These are phyloP conservation scores for Exophiala oligosperma DNA, from an alignment of 2,329 filamentous ascomycete genomes.

Conservation along the genomic window DNA sequence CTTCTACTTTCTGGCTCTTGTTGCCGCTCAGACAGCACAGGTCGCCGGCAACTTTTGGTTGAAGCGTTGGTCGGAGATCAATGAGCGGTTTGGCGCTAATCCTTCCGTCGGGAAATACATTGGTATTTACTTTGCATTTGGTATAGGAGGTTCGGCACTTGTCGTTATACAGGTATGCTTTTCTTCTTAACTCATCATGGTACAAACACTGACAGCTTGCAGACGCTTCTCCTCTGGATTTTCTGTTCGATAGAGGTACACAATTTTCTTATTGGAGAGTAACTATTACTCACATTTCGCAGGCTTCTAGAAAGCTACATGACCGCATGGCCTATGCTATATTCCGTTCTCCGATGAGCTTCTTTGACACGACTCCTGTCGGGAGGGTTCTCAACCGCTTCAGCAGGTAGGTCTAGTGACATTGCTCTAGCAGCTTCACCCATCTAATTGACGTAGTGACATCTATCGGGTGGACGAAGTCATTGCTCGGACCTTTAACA, in stretches of 20 bases:
- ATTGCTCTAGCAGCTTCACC: neutral
- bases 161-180: constrained; percentile 70
- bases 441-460: constrained; percentile 41
- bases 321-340: constrained; percentile 97
- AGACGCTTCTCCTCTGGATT: constrained; percentile 92
- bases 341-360: constrained; percentile 96
- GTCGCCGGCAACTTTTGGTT: constrained; percentile 90
- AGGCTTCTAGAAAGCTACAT: constrained; percentile 93
- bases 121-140: constrained; percentile 93
- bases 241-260: constrained; percentile 96
- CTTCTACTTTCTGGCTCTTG: constrained; percentile 74
- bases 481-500: constrained; percentile 94
- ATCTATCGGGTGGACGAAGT: constrained; percentile 79
- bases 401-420: constrained; percentile 62
- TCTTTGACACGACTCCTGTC: constrained; percentile 95
- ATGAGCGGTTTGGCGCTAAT: constrained; percentile 68
- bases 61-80: constrained; percentile 85
- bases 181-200: neutral
- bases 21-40: constrained; percentile 78
- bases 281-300: constrained; percentile 10
- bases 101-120: constrained; percentile 83
- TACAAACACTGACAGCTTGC: constrained; percentile 14
- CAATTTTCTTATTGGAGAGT: constrained; percentile 2
- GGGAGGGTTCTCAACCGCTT: constrained; percentile 97
- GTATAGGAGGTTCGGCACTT: constrained; percentile 78